Evolutionary conservation across 495 filamentous ascomycete genomes (phyloP), one percentile per base, ranked within the genome.

Genomic region (Sphaerosporella brunnea): DNA sequence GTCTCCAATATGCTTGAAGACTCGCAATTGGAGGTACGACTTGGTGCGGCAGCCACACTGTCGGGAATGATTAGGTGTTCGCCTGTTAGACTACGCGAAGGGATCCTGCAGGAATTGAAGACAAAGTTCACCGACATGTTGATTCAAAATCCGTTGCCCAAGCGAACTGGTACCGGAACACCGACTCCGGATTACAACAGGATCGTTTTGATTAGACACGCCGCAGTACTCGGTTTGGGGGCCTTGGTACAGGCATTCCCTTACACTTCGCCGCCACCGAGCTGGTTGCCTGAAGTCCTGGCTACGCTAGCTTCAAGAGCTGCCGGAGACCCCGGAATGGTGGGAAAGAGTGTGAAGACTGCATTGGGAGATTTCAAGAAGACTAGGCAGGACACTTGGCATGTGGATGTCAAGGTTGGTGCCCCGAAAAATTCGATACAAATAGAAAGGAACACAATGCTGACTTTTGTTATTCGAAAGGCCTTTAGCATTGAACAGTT

Each of bases 11-110:
- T 99, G 90, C 73, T 99, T 13, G 75, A 81, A 53, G 90, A 99
- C 57, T 61, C 75, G 4, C 90, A 99, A 61, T 78, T 90, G 51
- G 90, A 99, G 68, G 90, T 99, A 18, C 82, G 90, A 38, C 77
- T 83, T n/a, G 85, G 87, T 21, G 92, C 92, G 21, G 78, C 80
- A 3, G 79, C 86, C 13, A 96, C 90, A 0, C 66, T 99, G 2
- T 87, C 87, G 10, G 90, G 90, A 52, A 99, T 99, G 92, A 86
- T 99, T 51, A 79, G 90, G 52, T 99, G 90, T 69, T 95, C 88
- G n/a, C 90, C 90, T 9, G 68, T 76, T 26, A 71, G 64, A 9
- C 73, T 93, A 39, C 86, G 92, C 8, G 73, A 81, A 40, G 73
- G 74, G 40, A 78, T 83, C 53, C 75, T 99, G 47, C 63, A 67